Percentiles rank a stretch among this genome's conserved stretches.
These are phyloP conservation scores for Kingdonia uniflora DNA, from an alignment of 164 flowering plant genomes.

Conservation along the genomic window DNA sequence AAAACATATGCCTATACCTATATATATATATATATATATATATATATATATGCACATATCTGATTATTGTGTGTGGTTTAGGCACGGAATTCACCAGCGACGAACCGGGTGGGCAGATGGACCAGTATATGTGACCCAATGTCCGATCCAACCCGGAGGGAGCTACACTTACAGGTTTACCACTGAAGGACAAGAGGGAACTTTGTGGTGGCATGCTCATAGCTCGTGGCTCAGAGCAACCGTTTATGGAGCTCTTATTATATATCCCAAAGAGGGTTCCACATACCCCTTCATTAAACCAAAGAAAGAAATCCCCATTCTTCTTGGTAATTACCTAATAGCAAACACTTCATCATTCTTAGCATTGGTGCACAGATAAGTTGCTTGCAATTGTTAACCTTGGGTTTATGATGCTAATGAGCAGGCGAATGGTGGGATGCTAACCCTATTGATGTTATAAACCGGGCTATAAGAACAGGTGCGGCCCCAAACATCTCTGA, in stretches of 20 bases:
- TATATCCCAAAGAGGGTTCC: slow-evolving; percentile 45
- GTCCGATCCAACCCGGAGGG: slow-evolving; percentile 75
- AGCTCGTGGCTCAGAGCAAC: slow-evolving; percentile 82
- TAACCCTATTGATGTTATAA: slow-evolving; percentile 58
- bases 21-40: neutral
- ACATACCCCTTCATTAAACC: slow-evolving; percentile 66
- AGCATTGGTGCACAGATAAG: no score
- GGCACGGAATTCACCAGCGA: slow-evolving; percentile 77
- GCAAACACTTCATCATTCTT: neutral
- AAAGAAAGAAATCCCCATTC: slow-evolving; percentile 41
- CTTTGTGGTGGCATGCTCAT: slow-evolving; percentile 98
- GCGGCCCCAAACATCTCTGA: slow-evolving; percentile 75
- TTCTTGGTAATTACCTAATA: slow-evolving; percentile 48
- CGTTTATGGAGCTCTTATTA: slow-evolving; percentile 78
- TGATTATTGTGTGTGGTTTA: slow-evolving; percentile 3
- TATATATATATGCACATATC: neutral
- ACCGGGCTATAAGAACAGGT: slow-evolving; percentile 58
- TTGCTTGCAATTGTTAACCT: neutral
- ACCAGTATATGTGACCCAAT: slow-evolving; percentile 71
- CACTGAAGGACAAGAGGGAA: slow-evolving; percentile 71
- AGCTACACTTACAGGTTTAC: slow-evolving; percentile 80
- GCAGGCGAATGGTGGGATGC: slow-evolving; percentile 92
- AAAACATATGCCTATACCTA: neutral
- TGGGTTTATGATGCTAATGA: slow-evolving; percentile 7
- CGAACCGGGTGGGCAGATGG: slow-evolving; percentile 94